A percentile compares a stretch with the other conserved stretches of the same genome.
These are phyloP conservation scores for Trifolium pratense DNA, from an alignment of 306 rosid genomes.

Conservation along the genomic window DNA sequence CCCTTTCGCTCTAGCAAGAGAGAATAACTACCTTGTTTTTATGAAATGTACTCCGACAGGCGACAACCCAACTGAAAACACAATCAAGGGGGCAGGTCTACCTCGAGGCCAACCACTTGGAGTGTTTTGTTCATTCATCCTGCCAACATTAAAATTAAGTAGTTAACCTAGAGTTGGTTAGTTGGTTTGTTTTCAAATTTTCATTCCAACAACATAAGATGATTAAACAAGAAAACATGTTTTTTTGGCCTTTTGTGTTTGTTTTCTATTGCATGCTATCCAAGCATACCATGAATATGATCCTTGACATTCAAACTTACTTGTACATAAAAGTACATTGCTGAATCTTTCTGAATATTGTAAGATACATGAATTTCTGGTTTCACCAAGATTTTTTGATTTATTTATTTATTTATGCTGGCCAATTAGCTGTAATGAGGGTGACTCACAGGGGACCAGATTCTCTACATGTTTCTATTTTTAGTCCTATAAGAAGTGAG, in stretches of 20 bases:
- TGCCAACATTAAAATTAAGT: no score
- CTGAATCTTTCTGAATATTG: constrained; percentile 36
- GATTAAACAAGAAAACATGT: constrained; percentile 25
- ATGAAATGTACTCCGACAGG: no score
- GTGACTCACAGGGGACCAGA: constrained; percentile 49
- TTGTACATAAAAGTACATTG: constrained; percentile 34
- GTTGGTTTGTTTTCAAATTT: constrained; percentile 21
- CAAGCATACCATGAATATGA: background rate
- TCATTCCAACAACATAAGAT: constrained; percentile 30
- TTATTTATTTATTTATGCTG: constrained; percentile 9
- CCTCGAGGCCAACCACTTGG: no score
- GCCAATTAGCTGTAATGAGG: constrained; percentile 46
- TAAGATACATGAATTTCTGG: constrained; percentile 42
- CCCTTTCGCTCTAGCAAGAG: no score
- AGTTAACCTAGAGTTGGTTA: constrained; percentile 7
- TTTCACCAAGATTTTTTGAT: constrained; percentile 40
- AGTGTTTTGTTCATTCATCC: background rate
- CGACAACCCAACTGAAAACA: no score
- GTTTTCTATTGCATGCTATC: constrained; percentile 6
- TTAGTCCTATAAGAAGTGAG: constrained; percentile 32
- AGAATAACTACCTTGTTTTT: no score
- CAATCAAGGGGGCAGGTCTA: background rate
- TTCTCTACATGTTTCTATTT: constrained; percentile 40
- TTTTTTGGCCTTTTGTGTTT: constrained; percentile 19
- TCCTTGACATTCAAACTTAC: constrained; percentile 25